Evolutionary conservation across 1,139 yeast genomes (phyloP).

Genomic region (Sugiyamaella sp.): DNA sequence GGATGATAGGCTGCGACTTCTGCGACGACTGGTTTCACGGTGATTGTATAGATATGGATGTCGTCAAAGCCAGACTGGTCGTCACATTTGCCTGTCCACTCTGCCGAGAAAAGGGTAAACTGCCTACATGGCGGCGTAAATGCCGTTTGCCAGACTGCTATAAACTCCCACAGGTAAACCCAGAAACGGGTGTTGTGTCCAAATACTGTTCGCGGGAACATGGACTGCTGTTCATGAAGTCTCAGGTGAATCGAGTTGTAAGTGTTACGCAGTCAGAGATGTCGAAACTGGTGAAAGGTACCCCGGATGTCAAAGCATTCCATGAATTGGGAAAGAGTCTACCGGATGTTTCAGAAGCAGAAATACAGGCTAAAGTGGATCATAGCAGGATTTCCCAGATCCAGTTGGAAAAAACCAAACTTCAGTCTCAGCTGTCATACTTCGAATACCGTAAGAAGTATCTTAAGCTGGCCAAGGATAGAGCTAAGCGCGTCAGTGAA

Average conservation of each 20-base stretch:
- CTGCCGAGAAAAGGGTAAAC: constrained; percentile 59
- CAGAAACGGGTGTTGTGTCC: constrained; percentile 39
- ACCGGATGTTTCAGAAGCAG: constrained; percentile 25
- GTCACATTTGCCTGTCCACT: constrained; percentile 73
- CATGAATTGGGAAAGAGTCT: constrained; percentile 39
- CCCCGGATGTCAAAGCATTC: constrained; percentile 41
- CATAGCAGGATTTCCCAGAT: constrained; percentile 36
- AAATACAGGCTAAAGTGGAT: constrained; percentile 29
- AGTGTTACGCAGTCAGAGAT: constrained; percentile 30
- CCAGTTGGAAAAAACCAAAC: constrained; percentile 28
- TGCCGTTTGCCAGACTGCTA: constrained; percentile 67
- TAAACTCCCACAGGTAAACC: constrained; percentile 53
- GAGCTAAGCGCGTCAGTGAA: constrained; percentile 31
- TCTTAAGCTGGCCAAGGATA: constrained; percentile 29
- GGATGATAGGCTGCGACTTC: constrained; percentile 92
- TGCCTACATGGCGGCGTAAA: constrained; percentile 65
- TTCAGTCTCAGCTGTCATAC: constrained; percentile 22
- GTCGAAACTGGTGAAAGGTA: constrained; percentile 45
- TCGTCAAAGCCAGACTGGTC: constrained; percentile 58
- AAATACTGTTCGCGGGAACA: constrained; percentile 80
- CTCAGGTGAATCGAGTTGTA: constrained; percentile 25
- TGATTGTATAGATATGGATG: constrained; percentile 65
- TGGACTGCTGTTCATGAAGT: constrained; percentile 59
- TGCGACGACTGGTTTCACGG: constrained; percentile 97
- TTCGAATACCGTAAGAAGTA: constrained; percentile 35